phyloP scores from a whole-genome alignment of 257 asterid genomes.

The Jacaranda mimosifolia region DNA sequence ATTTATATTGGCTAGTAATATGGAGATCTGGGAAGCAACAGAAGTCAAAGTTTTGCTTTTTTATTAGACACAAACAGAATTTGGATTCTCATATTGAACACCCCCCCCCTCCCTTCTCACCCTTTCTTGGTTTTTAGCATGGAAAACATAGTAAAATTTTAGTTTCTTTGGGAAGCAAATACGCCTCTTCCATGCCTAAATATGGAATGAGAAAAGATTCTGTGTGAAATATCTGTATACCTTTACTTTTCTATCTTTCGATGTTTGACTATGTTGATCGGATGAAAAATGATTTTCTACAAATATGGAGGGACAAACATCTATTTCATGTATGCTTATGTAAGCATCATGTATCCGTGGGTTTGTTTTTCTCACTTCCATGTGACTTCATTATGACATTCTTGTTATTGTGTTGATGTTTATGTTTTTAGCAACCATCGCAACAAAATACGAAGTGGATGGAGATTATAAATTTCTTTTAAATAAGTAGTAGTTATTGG shows the following conservation, averaged over 20 bases:
- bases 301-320: background rate
- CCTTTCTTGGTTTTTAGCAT: too few relatives aligned
- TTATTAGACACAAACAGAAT: too few relatives aligned
- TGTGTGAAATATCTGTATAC: background rate
- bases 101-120: too few relatives aligned
- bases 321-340: constrained; percentile 6
- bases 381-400: background rate
- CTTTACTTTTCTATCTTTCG: background rate
- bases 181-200: background rate
- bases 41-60: too few relatives aligned
- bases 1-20: too few relatives aligned
- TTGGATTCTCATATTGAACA: too few relatives aligned
- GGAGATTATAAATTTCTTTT: background rate
- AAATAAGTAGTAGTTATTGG: background rate
- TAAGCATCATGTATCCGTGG: background rate
- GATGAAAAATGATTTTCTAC: background rate
- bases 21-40: too few relatives aligned
- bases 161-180: background rate
- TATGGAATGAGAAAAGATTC: background rate
- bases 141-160: background rate
- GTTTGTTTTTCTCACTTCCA: background rate
- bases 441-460: background rate
- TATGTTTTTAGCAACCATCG: background rate
- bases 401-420: background rate
- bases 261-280: background rate